These are phyloP conservation scores for Hymenochaete sp. DNA, from an alignment of 1,284 basidiomycete species.

Conservation along the genomic window DNA sequence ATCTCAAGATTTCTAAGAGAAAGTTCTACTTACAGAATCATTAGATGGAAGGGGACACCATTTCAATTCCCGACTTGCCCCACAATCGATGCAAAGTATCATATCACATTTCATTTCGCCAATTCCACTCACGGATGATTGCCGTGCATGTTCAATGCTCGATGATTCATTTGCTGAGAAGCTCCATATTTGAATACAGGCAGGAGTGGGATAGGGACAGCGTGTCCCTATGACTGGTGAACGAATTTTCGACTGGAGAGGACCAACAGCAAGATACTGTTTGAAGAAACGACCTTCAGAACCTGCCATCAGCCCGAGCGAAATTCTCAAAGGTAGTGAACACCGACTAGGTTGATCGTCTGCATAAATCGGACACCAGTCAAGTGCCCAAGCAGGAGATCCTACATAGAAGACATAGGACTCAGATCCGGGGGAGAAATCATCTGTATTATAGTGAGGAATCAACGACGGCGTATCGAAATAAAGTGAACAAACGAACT, in stretches of 20 bases:
- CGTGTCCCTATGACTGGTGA: slow-evolving; percentile 53
- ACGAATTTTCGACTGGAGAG: slow-evolving; percentile 54
- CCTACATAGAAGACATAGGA: slow-evolving; percentile 75
- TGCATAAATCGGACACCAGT: slow-evolving; percentile 80
- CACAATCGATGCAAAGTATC: slow-evolving; percentile 68
- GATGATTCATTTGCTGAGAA: slow-evolving; percentile 20
- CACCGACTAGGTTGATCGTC: slow-evolving; percentile 48
- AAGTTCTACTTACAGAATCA: slow-evolving; percentile 35
- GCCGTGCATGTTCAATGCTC: slow-evolving; percentile 17
- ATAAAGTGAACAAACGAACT: slow-evolving; percentile 35
- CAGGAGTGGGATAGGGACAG: slow-evolving; percentile 39
- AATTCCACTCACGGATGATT: slow-evolving; percentile 21
- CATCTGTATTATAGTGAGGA: slow-evolving; percentile 21
- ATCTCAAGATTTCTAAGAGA: slow-evolving; percentile 21
- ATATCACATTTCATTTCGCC: slow-evolving; percentile 59
- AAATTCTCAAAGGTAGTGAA: background rate
- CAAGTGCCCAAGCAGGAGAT: slow-evolving; percentile 76
- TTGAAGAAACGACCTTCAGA: slow-evolving; percentile 44
- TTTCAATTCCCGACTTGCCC: slow-evolving; percentile 67
- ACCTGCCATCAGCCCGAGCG: too few relatives aligned
- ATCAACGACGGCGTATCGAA: background rate
- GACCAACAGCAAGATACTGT: slow-evolving; percentile 79
- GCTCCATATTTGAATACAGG: slow-evolving; percentile 69
- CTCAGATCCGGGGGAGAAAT: slow-evolving; percentile 39
- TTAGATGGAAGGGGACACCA: slow-evolving; percentile 86